Percentiles rank a stretch among this genome's conserved stretches.
phyloP scores from a whole-genome alignment of 2,329 filamentous ascomycete genomes.

The Samsoniella hepiali region DNA sequence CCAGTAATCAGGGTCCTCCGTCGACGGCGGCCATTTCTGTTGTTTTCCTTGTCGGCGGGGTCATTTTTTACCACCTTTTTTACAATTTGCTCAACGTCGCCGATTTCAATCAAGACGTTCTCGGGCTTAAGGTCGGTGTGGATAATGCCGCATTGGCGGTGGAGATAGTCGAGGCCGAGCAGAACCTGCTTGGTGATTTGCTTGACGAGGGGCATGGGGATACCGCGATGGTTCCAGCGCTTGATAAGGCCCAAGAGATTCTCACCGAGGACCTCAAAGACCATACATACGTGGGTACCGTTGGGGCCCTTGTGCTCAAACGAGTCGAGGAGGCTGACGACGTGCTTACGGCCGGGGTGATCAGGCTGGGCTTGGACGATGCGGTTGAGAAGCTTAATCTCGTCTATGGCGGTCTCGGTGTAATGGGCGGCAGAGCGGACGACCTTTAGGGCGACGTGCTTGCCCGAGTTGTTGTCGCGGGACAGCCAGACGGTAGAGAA shows the following conservation, averaged over 20 bases:
- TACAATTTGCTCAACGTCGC: constrained; percentile 97
- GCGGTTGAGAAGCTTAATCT: constrained; percentile 96
- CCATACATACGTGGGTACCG: constrained; percentile 97
- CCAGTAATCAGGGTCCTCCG: constrained; percentile 93
- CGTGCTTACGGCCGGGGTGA: constrained; percentile 90
- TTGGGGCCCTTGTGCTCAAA: constrained; percentile 98
- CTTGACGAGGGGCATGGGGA: constrained; percentile 94
- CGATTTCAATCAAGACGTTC: constrained; percentile 97
- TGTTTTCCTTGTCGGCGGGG: constrained; percentile 72
- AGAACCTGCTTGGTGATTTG: constrained; percentile 98
- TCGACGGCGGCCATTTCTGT: constrained; percentile 85
- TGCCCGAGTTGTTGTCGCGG: constrained; percentile 79
- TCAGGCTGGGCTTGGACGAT: constrained; percentile 94
- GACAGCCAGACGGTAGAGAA: constrained; percentile 95
- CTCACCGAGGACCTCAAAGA: constrained; percentile 96
- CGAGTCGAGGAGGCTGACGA: constrained; percentile 92
- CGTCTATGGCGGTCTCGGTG: constrained; percentile 96
- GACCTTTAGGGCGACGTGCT: constrained; percentile 96
- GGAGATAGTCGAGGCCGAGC: constrained; percentile 90
- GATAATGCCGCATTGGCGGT: constrained; percentile 97
- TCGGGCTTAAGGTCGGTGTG: constrained; percentile 97
- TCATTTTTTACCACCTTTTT: constrained; percentile 92
- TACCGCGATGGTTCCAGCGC: constrained; percentile 96
- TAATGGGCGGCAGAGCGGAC: constrained; percentile 97
- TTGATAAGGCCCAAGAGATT: constrained; percentile 95